These are phyloP conservation scores for Rhodotorula babjevae DNA, from an alignment of 768 basidiomycete genomes.

Conservation along the genomic window DNA sequence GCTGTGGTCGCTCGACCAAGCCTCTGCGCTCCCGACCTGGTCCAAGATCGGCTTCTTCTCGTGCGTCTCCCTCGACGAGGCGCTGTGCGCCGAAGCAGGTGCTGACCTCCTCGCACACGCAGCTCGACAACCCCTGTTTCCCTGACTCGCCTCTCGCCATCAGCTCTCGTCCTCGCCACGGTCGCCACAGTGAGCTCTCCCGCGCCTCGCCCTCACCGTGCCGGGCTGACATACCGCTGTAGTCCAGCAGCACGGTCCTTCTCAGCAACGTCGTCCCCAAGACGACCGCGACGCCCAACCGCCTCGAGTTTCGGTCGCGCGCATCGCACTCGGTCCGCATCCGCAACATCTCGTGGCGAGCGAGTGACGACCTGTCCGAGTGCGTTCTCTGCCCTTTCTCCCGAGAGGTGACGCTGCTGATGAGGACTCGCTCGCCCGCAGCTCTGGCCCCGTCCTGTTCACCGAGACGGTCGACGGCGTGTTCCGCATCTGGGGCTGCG, in stretches of 20 bases:
- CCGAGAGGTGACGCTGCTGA: no score
- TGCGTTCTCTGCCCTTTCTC: constrained; percentile 1
- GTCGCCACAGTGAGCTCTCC: neutral
- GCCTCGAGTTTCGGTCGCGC: constrained; percentile 10
- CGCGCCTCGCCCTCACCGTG: no score
- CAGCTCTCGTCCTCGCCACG: constrained; percentile 12
- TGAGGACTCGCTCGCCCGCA: neutral
- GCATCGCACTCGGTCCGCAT: constrained; percentile 6
- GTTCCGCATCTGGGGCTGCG: constrained; percentile 37
- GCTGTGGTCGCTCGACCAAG: constrained; percentile 14
- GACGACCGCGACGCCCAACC: neutral
- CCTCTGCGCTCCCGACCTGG: constrained; percentile 16
- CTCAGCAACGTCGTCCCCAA: constrained; percentile 1
- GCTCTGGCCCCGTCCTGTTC: constrained; percentile 31
- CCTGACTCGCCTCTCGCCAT: constrained; percentile 14
- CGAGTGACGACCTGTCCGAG: constrained; percentile 16
- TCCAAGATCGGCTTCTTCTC: neutral
- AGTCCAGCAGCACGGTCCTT: constrained; percentile 13
- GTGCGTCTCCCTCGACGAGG: neutral
- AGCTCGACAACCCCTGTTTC: neutral
- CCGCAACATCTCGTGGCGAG: constrained; percentile 10
- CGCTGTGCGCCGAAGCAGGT: no score
- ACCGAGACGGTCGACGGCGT: constrained; percentile 34
- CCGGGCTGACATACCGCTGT: neutral
- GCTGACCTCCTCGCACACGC: rapidly evolving